These are phyloP conservation scores for Teratosphaeria destructans DNA, from an alignment of 2,329 filamentous ascomycete species.

Conservation along the genomic window DNA sequence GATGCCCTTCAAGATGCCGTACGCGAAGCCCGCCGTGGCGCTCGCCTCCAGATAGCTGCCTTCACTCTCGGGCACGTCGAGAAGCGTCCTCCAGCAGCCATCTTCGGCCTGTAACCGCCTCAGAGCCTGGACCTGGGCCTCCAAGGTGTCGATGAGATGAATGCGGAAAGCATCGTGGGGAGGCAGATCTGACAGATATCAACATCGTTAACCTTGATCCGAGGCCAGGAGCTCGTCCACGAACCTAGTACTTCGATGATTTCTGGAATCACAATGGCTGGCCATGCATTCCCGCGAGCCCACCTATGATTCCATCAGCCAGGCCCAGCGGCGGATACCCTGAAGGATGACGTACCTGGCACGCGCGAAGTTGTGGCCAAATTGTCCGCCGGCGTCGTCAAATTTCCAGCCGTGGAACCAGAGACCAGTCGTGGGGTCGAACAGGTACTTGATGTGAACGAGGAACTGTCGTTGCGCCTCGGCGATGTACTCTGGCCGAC, in stretches of 20 bases:
- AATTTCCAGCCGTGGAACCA: constrained; percentile 82
- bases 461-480: constrained; percentile 72
- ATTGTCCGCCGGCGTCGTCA: constrained; percentile 44
- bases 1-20: constrained; percentile 64
- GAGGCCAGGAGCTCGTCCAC: background rate
- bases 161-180: constrained; percentile 49
- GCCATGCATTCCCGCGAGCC: constrained; percentile 59
- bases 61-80: constrained; percentile 54
- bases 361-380: constrained; percentile 47
- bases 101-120: constrained; percentile 46
- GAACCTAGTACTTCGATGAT: constrained; percentile 57
- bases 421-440: constrained; percentile 59
- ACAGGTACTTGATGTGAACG: constrained; percentile 68
- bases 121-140: constrained; percentile 59
- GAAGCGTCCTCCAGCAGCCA: constrained; percentile 64
- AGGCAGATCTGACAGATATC: constrained; percentile 37
- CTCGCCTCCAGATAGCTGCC: constrained; percentile 69
- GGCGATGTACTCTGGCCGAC: constrained; percentile 60
- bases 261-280: constrained; percentile 76
- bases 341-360: constrained; percentile 21
- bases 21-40: constrained; percentile 71
- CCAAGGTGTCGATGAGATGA: constrained; percentile 52
- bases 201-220: background rate
- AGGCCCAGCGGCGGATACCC: background rate
- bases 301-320: constrained; percentile 28